Base-by-base conservation (phyloP, 805 yeast species). In the Candida pseudoglaebosa region DNA sequence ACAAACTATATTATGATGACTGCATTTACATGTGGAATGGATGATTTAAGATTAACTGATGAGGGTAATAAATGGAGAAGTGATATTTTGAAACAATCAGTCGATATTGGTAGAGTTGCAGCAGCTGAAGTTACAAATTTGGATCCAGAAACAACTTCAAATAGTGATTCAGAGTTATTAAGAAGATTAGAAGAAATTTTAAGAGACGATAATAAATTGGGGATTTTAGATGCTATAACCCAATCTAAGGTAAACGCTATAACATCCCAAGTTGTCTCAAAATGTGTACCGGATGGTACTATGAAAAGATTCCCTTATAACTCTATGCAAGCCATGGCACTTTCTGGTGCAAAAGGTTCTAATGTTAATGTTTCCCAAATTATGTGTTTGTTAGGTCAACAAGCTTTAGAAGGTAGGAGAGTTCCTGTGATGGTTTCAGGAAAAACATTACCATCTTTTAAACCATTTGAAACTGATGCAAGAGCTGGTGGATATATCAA, bases 21-120 rank as follows among this genome's bases (percentile, higher is more conserved):
- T 41, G 98, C 96, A 1, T 86, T 93, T 59, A 93, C 99, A 5
- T 93, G 99, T 81, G 99, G 99, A 76, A 95, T 93, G 99, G 99
- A 93, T 61, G 99, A 93, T 70, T 73, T 93, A 62, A 79, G 95
- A 59, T 75, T 95, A 50, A 93, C 98, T 16, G 77, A 63, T 3
- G 95, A 87, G 52, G 99, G 99, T 58, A 90, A 95, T 61, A 56
- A 72, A 43, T 82, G 95, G 91, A 81, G 99, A 72, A 67, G 68
- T 10, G 95, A 88, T 43, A 85, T 93, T 45, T 73, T 95, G 60
- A 68, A 77, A 49, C 80, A 80, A 43, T 80, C 95, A 18, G 76
- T 75, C 37, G 95, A 84, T 53, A 82, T 80, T 41, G 99, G 99
- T 56, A 77, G 91, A 59, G 73, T 75, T 48, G 97, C 98, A 29